These are phyloP conservation scores for Plasmodium yoelii DNA, from an alignment of 169 alveolate species.

Conservation along the genomic window DNA sequence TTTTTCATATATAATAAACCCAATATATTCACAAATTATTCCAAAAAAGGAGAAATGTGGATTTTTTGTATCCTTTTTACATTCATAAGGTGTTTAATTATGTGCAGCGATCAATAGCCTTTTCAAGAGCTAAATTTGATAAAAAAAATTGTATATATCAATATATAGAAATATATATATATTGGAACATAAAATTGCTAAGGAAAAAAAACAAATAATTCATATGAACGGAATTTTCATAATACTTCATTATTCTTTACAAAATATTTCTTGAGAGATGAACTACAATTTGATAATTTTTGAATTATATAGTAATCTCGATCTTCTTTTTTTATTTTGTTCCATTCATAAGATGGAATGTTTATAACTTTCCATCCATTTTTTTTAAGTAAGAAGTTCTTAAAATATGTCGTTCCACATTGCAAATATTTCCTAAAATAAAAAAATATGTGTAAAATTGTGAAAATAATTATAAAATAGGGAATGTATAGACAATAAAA, in stretches of 20 bases:
- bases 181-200: not conserved
- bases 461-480: not conserved
- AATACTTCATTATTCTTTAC: not conserved
- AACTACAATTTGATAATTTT: constrained; percentile 15
- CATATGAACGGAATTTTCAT: not conserved
- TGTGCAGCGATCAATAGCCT: no score
- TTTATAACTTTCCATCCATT: constrained; percentile 59
- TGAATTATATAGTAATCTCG: constrained; percentile 23
- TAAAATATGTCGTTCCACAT: constrained; percentile 76
- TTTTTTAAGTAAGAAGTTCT: constrained; percentile 27
- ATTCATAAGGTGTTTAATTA: no score
- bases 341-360: constrained; percentile 55
- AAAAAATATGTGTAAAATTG: not conserved
- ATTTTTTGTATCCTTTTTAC: no score
- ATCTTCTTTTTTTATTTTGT: constrained; percentile 44
- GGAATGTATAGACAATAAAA: not conserved
- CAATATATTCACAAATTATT: no score
- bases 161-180: no score
- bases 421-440: constrained; percentile 40
- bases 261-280: not conserved
- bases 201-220: not conserved
- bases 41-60: no score
- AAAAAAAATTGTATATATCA: no score
- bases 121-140: no score
- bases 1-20: no score